A percentile compares a stretch with the other conserved stretches of the same genome.
These are phyloP conservation scores for Cephaloascus albidus DNA, from an alignment of 805 yeast species.

Conservation along the genomic window DNA sequence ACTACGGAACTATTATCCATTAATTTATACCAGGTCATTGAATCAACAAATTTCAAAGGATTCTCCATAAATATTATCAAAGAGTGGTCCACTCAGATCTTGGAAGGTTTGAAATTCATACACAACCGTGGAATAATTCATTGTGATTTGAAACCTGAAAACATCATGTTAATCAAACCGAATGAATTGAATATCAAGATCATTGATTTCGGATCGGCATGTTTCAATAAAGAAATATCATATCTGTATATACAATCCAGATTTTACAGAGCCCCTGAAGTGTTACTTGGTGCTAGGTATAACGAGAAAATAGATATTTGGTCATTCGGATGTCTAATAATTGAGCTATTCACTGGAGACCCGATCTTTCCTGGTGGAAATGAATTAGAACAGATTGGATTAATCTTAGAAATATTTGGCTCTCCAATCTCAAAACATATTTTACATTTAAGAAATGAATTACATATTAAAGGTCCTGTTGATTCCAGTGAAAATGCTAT, in stretches of 20 bases:
- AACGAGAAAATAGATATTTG: slow-evolving; percentile 40
- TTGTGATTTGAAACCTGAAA: slow-evolving; percentile 84
- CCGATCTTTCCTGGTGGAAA: slow-evolving; percentile 39
- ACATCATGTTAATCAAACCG: slow-evolving; percentile 48
- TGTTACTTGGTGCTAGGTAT: slow-evolving; percentile 57
- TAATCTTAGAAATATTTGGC: slow-evolving; percentile 35
- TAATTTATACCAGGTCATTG: slow-evolving; percentile 54
- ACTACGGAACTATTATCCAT: slow-evolving; percentile 64
- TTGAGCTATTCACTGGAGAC: slow-evolving; percentile 24
- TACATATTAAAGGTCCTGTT: slow-evolving; percentile 25
- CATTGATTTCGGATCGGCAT: slow-evolving; percentile 75
- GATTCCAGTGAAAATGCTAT: slow-evolving; percentile 5
- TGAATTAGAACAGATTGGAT: slow-evolving; percentile 37
- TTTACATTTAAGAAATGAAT: slow-evolving; percentile 23
- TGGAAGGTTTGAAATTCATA: slow-evolving; percentile 51
- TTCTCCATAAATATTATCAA: slow-evolving; percentile 29
- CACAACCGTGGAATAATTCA: slow-evolving; percentile 56
- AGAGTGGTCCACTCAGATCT: slow-evolving; percentile 42
- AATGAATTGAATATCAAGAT: slow-evolving; percentile 45
- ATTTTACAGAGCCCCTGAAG: slow-evolving; percentile 75
- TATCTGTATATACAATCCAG: slow-evolving; percentile 53
- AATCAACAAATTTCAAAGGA: slow-evolving; percentile 40
- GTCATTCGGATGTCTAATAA: slow-evolving; percentile 35
- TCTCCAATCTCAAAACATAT: slow-evolving; percentile 33
- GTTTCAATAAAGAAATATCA: slow-evolving; percentile 30